Percentiles rank a stretch among this genome's conserved stretches.
These are phyloP conservation scores for Trichoderma hamatum DNA, from an alignment of 2,329 filamentous ascomycete genomes.

Conservation along the genomic window DNA sequence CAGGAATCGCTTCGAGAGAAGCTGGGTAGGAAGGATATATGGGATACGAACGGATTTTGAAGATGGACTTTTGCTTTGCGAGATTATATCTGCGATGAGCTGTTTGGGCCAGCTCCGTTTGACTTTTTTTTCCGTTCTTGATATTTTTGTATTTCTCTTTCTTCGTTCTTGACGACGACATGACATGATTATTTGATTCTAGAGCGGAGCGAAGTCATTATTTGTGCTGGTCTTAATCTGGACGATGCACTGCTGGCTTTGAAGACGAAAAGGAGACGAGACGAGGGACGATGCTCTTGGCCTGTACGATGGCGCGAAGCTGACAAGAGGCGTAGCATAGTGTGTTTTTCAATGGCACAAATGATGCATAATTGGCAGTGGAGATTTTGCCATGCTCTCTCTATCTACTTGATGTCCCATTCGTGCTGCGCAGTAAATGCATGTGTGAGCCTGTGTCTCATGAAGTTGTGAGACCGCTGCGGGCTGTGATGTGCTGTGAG, in stretches of 20 bases:
- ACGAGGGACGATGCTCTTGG: neutral
- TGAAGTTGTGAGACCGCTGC: neutral
- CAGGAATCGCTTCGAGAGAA: slow-evolving; percentile 16
- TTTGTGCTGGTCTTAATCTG: slow-evolving; percentile 16
- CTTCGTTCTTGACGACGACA: slow-evolving; percentile 30
- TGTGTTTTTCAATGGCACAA: neutral
- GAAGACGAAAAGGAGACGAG: slow-evolving; percentile 2
- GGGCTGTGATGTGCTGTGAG: too few species aligned
- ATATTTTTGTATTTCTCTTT: slow-evolving; percentile 23
- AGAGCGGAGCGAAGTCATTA: slow-evolving; percentile 28
- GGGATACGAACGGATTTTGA: slow-evolving; percentile 17
- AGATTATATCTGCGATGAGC: slow-evolving; percentile 13
- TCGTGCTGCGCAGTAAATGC: neutral
- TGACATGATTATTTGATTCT: slow-evolving; percentile 31
- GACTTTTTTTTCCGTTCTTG: slow-evolving; percentile 11
- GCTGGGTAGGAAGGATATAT: slow-evolving; percentile 18
- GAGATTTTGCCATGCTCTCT: neutral
- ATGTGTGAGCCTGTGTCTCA: neutral
- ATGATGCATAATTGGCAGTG: slow-evolving; percentile 8
- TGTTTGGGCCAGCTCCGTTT: slow-evolving; percentile 14
- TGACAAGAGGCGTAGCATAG: neutral
- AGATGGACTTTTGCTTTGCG: slow-evolving; percentile 13
- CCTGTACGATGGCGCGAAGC: neutral
- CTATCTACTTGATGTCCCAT: neutral
- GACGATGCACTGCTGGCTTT: slow-evolving; percentile 19